Percentiles rank a stretch among this genome's conserved stretches.
Evolutionary conservation across 192 early-diverging fungal genomes (phyloP).

Genomic region (Coemansia sp.): DNA sequence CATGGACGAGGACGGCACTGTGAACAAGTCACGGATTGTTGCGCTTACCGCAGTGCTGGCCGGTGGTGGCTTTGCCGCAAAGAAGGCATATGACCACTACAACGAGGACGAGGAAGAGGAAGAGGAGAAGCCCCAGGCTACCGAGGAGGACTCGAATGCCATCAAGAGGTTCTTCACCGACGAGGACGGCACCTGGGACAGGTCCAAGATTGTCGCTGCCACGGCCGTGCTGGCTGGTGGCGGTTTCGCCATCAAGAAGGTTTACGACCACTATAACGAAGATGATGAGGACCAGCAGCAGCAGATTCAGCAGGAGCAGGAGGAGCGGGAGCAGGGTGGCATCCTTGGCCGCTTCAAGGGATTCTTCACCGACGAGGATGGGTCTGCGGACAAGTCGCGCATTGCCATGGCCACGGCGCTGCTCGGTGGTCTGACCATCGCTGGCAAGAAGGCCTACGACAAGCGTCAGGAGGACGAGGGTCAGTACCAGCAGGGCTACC

Average conservation of each 20-base stretch:
- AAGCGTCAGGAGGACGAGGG: slow-evolving; percentile 9
- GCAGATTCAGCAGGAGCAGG: neutral
- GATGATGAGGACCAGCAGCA: slow-evolving; percentile 6
- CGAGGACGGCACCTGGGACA: slow-evolving; percentile 12
- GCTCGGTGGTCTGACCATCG: slow-evolving; percentile 4
- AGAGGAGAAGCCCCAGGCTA: neutral
- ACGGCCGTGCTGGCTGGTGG: neutral
- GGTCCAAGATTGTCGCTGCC: slow-evolving; percentile 9
- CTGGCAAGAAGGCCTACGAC: slow-evolving; percentile 25
- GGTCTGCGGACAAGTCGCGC: slow-evolving; percentile 19
- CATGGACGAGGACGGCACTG: slow-evolving; percentile 2
- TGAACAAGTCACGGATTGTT: slow-evolving; percentile 1
- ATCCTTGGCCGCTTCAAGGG: slow-evolving; percentile 6
- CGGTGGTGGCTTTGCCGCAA: slow-evolving; percentile 6
- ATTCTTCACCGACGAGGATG: slow-evolving; percentile 25
- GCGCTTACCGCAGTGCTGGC: slow-evolving; percentile 1
- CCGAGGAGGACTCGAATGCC: slow-evolving; percentile 4
- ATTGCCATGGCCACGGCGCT: slow-evolving; percentile 11
- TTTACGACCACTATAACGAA: slow-evolving; percentile 8
- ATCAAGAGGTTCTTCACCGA: slow-evolving; percentile 16
- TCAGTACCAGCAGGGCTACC: slow-evolving; percentile 11
- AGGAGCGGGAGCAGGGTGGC: slow-evolving; percentile 1
- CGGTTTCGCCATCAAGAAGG: slow-evolving; percentile 12
- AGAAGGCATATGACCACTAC: slow-evolving; percentile 10
- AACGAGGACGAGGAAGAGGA: slow-evolving; percentile 1